Base-by-base conservation (phyloP, 768 basidiomycete species). In the Boletus eberwhitei region DNA sequence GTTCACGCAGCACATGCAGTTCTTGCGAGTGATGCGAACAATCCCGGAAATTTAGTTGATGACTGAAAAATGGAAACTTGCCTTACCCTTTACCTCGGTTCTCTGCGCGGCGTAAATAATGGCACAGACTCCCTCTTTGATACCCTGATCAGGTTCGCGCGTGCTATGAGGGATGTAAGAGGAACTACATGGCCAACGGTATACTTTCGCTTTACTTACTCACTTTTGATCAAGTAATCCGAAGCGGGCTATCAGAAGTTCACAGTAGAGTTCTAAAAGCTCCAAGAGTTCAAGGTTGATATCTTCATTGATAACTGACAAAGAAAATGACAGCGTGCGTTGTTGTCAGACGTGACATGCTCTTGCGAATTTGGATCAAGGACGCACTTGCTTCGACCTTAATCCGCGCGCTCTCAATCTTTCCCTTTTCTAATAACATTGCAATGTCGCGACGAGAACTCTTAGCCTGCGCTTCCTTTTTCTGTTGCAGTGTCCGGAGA, bases 71-170 rank as follows among this genome's bases (percentile, higher is more conserved):
- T 8, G 38, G 26, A 48, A 17, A 35, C 17, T 7, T 35, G 17
- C 3, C 3, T 51, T 61, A 87, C 90, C 90, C 80, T 94, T 95
- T 50, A 95, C 73, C 64, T 95, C 95, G 14, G 90, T 95, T 65
- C 93, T 80, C 13, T 91, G 91, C 13, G 95, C 93, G 8, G 96
- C 93, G 61, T 94, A 83, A 51, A 99, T 88, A 62, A 99, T 81
- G 45, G 85, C 85, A 63, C 85, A 88, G 6, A 98, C 87, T 6
- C 90, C 93, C 75, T 99, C 97, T 45, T 75, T 76, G 12, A 93
- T 80, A 62, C 87, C 90, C 50, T 87, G 84, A 73, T 98, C 97
- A 21, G 95, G 94, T 65, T 91, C 90, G 52, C 85, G 83, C 21
- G 81, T 75, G 67, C 90, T 92, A 59, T 47, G 43, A 51, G 37